Conservation (phyloP, 495 filamentous ascomycete species). For the Parmelia sp. region DNA sequence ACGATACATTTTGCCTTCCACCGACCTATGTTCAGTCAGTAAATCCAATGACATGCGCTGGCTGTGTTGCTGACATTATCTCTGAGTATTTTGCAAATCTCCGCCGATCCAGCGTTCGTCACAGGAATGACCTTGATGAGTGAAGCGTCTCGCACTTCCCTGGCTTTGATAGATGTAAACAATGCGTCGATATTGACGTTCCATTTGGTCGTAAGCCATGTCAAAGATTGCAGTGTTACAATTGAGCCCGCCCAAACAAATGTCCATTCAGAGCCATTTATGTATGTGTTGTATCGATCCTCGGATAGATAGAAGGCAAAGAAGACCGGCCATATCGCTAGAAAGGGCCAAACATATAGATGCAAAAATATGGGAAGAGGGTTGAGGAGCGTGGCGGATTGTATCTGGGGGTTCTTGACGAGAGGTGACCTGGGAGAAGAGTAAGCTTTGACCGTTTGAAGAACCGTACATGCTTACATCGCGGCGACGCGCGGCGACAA, state of each 20-base stretch:
- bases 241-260: constrained; percentile 88
- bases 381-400: constrained; percentile 77
- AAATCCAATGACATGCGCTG: neutral
- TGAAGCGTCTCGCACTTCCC: constrained; percentile 66
- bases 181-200: constrained; percentile 75
- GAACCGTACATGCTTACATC: neutral
- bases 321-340: constrained; percentile 85
- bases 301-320: constrained; percentile 75
- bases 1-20: constrained; percentile 70
- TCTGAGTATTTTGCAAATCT: constrained; percentile 73
- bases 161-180: constrained; percentile 72
- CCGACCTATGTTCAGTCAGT: constrained; percentile 43
- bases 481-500: neutral
- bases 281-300: constrained; percentile 81
- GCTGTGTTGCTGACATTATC: constrained; percentile 52
- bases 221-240: constrained; percentile 76
- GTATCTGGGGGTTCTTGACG: constrained; percentile 85
- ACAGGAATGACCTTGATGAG: constrained; percentile 91
- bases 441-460: neutral
- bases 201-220: constrained; percentile 97
- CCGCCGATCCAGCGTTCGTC: constrained; percentile 80
- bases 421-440: constrained; percentile 57
- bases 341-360: constrained; percentile 86
- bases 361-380: constrained; percentile 77
- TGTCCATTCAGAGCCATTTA: constrained; percentile 88